Percentiles rank a stretch among this genome's conserved stretches.
Conservation (phyloP, 2,329 filamentous ascomycete genomes). For the Atkinsonella hypoxylon region DNA sequence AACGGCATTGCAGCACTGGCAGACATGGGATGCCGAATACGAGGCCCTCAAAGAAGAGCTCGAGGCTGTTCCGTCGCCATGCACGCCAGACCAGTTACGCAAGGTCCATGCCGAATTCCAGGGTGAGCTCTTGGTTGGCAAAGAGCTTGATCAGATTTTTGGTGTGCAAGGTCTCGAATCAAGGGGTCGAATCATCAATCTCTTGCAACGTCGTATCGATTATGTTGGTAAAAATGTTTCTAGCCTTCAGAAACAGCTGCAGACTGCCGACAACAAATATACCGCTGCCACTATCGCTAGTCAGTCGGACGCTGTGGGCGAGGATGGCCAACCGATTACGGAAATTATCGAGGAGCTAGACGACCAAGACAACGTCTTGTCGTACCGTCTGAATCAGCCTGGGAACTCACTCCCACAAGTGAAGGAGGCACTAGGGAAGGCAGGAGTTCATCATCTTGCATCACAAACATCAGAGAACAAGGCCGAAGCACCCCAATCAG, state of each 20-base stretch:
- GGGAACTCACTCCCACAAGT: conserved; percentile 56
- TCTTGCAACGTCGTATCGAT: conserved; percentile 62
- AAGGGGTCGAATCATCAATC: conserved; percentile 41
- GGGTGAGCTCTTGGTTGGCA: conserved; percentile 49
- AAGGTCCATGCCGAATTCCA: conserved; percentile 46
- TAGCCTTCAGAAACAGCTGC: conserved; percentile 61
- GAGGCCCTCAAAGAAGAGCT: conserved; percentile 80
- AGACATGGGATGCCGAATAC: conserved; percentile 83
- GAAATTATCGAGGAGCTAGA: conserved; percentile 91
- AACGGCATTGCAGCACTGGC: conserved; percentile 75
- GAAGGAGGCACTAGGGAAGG: conserved; percentile 61
- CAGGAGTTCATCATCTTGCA: conserved; percentile 46
- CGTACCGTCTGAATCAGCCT: conserved; percentile 52
- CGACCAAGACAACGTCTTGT: conserved; percentile 76
- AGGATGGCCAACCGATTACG: conserved; percentile 64
- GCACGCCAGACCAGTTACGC: conserved; percentile 37
- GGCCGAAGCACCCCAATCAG: not conserved
- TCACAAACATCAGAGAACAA: conserved; percentile 4
- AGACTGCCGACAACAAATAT: conserved; percentile 56
- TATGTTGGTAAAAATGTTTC: conserved; percentile 77
- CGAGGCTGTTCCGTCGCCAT: conserved; percentile 36
- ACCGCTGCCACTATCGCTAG: conserved; percentile 48
- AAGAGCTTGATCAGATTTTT: conserved; percentile 39
- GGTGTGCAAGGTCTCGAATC: conserved; percentile 17
- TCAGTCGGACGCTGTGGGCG: conserved; percentile 50